These are phyloP conservation scores for Exophiala aquamarina DNA, from an alignment of 2,329 filamentous ascomycete genomes.

Conservation along the genomic window DNA sequence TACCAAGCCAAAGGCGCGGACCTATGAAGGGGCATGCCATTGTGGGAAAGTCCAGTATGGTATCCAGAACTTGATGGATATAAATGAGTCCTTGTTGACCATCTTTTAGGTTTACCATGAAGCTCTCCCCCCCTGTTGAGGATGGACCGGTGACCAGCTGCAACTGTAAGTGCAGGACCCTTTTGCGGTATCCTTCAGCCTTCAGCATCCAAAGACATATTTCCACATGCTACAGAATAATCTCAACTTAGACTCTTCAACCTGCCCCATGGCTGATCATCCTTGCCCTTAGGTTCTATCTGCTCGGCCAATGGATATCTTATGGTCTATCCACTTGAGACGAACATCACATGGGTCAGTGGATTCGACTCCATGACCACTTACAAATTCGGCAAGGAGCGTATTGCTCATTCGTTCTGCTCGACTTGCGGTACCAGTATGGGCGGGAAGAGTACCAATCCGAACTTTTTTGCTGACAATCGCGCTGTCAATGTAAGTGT, in stretches of 20 bases:
- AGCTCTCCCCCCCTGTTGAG: conserved; percentile 27
- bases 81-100: conserved; percentile 4
- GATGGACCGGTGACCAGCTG: conserved; percentile 26
- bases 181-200: too few relatives aligned
- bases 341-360: conserved; percentile 27
- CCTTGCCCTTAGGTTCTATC: conserved; percentile 31
- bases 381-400: conserved; percentile 31
- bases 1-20: conserved; percentile 25
- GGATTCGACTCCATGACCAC: conserved; percentile 29
- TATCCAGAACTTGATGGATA: neutral
- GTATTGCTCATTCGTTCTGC: conserved; percentile 34
- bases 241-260: too few relatives aligned
- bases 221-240: too few relatives aligned
- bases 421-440: conserved; percentile 33
- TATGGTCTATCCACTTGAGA: conserved; percentile 29
- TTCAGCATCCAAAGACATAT: too few relatives aligned
- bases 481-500: conserved; percentile 33
- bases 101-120: conserved; percentile 24
- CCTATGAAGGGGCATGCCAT: conserved; percentile 27
- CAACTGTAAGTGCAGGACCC: conserved; percentile 20
- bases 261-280: too few relatives aligned
- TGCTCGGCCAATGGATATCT: conserved; percentile 34
- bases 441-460: conserved; percentile 27
- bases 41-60: conserved; percentile 25
- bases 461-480: conserved; percentile 27